Evolutionary conservation across 2,329 filamentous ascomycete species (phyloP), one percentile per base, ranked within the genome.

Genomic region (Pseudopithomyces chartarum): DNA sequence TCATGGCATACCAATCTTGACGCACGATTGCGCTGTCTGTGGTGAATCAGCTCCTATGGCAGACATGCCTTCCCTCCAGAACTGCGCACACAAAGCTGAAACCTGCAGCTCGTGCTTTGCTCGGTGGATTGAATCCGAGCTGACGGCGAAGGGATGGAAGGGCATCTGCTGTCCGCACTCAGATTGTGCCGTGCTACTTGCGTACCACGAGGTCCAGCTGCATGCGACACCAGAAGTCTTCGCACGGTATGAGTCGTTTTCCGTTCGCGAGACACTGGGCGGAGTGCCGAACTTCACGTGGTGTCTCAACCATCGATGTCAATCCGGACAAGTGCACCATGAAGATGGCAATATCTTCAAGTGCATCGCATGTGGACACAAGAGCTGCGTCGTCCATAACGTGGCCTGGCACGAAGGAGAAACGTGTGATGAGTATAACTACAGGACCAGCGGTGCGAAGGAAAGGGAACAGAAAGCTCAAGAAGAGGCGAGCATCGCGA

Each of bases 241-340:
- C 32, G 46, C 58, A 23, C 56, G 61, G 46, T 71, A 66, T 57
- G 82, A 85, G 51, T 73, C 63, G 1, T 72, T 83, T 33, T 69
- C 79, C 2, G 68, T 80, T 7, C 74, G 80, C 6, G 72, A 73
- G 13, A 78, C 78, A 15, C 73, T 86, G 50, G 74, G 74, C 12
- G 65, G 73, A 44, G 69, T 80, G 3, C 71, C 77, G 0, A 79
- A 81, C 49, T 87, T 85, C 64, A 69, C 80, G n/a, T 85, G 82
- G 80, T 87, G 85, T 61, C 78, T 83, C 5, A 60, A 60, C 6
- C 67, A 80, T 0, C 75, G 71, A 1, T 87, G 85, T 61, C 73
- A 70, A 3, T 80, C 76, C 1, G 84, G 84, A 0, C 84, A 86
- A 56, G 75, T 84, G 11, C 84, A 86, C 3, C 79, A 79, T 15